Evolutionary conservation across 352 stramenopile genomes (phyloP), one percentile per base, ranked within the genome.

Genomic region (Peronospora tabacina): DNA sequence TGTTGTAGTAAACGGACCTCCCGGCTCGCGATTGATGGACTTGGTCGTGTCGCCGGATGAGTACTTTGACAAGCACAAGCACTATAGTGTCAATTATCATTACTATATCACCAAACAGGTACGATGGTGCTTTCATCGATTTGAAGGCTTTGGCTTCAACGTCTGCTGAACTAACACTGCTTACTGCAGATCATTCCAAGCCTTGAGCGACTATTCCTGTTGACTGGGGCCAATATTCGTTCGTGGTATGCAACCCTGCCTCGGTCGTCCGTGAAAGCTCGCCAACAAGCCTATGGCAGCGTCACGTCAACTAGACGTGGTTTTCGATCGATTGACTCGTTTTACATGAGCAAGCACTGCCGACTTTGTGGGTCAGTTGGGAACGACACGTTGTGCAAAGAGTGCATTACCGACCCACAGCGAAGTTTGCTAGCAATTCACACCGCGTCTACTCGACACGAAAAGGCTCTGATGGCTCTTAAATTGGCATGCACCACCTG

Each of bases 31-130:
- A 9, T 55, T 97, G 4, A 85, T 94, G 65, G 87, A 97, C 47
- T 68, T 97, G 35, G 90, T 97, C 2, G 75, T 94, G 17, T 85
- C 81, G 8, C 90, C 90, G 0, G 58, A 77, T 7, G 79, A 94
- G 33, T 73, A 87, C 15, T 52, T 81, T 10, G 60, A 68, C 45
- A 74, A 72, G 36, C 36, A 57, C 29, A 58, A 57, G 46, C 62
- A 52, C 11, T 56, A 81, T 49, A 70, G 65, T n/a, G 66, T 96
- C 52, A 96, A 97, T 56, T 82, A 90, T 44, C 81, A 95, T 55
- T 97, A 97, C 69, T 97, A 97, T 64, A 92, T 96, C 52, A 71
- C 87, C 49, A 96, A 96, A 52, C 82, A 89, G 66, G 74, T 87
- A 32, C 33, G 52, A 45, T 38, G 15, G 0, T 60, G 26, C 19